Conservation (phyloP, 768 basidiomycete species). For the Tulasnella sp. region DNA sequence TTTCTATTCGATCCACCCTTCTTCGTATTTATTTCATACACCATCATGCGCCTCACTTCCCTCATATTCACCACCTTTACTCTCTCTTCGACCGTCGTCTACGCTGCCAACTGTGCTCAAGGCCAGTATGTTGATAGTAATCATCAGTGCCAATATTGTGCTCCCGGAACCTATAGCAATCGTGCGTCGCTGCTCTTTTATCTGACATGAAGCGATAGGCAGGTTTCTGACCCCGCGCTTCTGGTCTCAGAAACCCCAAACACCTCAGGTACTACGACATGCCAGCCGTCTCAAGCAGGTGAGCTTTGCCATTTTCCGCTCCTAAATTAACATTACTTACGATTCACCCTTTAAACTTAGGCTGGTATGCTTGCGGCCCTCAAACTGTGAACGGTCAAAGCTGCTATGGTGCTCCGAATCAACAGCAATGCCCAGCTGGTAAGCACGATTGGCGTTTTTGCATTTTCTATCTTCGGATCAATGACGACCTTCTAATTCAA, state of each 20-base stretch:
- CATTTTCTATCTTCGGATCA: background rate
- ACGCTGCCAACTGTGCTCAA: background rate
- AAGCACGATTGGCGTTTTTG: background rate
- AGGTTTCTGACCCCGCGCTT: background rate
- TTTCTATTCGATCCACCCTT: background rate
- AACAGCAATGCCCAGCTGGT: constrained; percentile 1
- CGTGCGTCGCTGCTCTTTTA: background rate
- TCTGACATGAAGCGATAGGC: background rate
- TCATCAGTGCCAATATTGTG: background rate
- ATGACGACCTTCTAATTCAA: background rate
- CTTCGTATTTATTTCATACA: background rate
- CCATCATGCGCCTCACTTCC: background rate
- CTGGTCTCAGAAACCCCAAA: background rate
- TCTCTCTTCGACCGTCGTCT: background rate
- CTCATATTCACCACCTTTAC: background rate
- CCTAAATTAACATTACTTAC: background rate
- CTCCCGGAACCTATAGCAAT: background rate
- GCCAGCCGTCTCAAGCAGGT: background rate
- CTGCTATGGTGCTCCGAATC: background rate
- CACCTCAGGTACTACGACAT: background rate
- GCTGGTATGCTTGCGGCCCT: constrained; percentile 1
- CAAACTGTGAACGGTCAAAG: background rate
- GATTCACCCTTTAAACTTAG: background rate
- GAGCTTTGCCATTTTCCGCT: background rate
- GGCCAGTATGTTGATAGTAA: background rate